Evolutionary conservation across 768 basidiomycete species (phyloP), one percentile per base, ranked within the genome.

Genomic region (Naganishia onofrii): DNA sequence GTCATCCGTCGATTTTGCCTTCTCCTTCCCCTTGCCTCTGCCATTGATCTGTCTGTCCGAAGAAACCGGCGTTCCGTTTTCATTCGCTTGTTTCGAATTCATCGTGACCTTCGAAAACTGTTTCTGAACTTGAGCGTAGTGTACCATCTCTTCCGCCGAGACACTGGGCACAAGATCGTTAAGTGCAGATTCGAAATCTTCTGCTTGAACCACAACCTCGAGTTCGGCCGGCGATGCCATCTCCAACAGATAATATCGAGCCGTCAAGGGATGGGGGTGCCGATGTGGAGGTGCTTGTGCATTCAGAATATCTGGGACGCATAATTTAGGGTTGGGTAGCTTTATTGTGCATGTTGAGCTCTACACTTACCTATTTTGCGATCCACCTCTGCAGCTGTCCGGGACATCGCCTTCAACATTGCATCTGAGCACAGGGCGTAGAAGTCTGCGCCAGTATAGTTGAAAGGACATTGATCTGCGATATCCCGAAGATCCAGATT

Each of bases 391-490:
- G 86, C 85, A 0, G 96, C 94, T 73, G 89, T 92, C 44, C 90
- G 84, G 26, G 92, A 88, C 88, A 99, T 95, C 12, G 96, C 92
- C 79, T 91, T 90, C 68, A 99, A 84, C 85, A 99, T 88, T 0
- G 96, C 94, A 81, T 99, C 95, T 6, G 93, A 90, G 80, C 96
- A 98, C 10, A 99, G 83, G 0, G 96, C 96, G 83, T 99, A 98
- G 72, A 98, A 93, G 79, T 99, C 96, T 51, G 96, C 96, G 53
- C 96, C 96, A 2, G 96, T 98, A 77, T 89, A 93, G 78, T 93
- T 92, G 84, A 94, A 92, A 0, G 92, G 89, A 71, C 94, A 98
- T 38, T 83, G 82, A 31, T 87, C 84, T 26, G 90, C 91, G 53
- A 99, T 80, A 9, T 75, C 71, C 23, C 80, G 79, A 8, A 98